Base-by-base conservation (phyloP, 202 grass and related monocot species). In the Carex arenaria region DNA sequence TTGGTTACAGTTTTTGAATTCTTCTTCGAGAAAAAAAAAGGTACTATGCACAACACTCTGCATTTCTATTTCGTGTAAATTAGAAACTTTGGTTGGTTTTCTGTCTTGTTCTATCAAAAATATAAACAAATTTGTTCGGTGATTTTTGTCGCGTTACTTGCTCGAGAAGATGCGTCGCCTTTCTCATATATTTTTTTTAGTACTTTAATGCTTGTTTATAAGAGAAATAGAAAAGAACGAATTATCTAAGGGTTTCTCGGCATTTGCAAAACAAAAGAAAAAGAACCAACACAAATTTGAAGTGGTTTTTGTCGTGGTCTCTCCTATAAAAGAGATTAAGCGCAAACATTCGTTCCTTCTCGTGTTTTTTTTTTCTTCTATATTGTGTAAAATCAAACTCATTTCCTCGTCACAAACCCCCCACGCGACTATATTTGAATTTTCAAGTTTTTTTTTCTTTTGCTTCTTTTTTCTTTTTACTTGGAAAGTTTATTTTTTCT, bases 61-160 rank as follows among this genome's bases (percentile, higher is more conserved):
- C 56, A n/a, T 61, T 32, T 81, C 38, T 66, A n/a, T 49, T 81
- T 81, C 38, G 38, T 52, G 57, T 4, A 55, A 42, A 1, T 31
- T 68, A n/a, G 7, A 77, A 18, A 65, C 9, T 67, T 53, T 82
- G 5, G 80, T 66, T 54, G 22, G 80, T 47, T 68, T 68, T 67
- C 2, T 26, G 40, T 51, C 34, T 45, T 40, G 31, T 80, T 49
- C 4, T 19, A 22, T 4, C 40, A 13, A 64, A 64, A 49, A 14
- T 51, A 14, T 47, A 23, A 53, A 7, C 7, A 28, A 49, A 57
- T 47, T 47, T 80, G 17, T 79, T 61, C 61, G 20, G 52, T 78
- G 43, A n/a, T 78, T 78, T 78, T 71, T 71, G 5, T 71, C 28
- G 67, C 11, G 17, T 74, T 10, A 1, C 9, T 78, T 80, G 18